Conservation (phyloP, 176 grass and related monocot species). For the Microstegium vimineum region DNA sequence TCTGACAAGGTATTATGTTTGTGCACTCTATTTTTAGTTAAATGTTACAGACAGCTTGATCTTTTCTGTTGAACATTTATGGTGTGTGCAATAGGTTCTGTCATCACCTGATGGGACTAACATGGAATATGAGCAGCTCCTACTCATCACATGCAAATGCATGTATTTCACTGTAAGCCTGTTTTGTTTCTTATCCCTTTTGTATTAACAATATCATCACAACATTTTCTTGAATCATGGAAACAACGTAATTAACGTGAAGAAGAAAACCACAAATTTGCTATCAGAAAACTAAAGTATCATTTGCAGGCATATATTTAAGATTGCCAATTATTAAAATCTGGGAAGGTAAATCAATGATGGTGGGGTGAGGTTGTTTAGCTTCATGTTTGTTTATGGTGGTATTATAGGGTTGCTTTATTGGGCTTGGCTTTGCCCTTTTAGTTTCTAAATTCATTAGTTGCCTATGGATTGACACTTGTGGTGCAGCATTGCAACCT, state of each 20-base stretch:
- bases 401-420: neutral
- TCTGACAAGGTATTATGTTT: slow-evolving; percentile 57
- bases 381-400: slow-evolving; percentile 12
- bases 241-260: neutral
- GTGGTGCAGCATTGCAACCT: neutral
- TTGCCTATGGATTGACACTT: slow-evolving; percentile 10
- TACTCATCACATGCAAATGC: slow-evolving; percentile 92
- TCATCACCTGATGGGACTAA: slow-evolving; percentile 32
- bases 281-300: neutral
- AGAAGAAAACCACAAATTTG: neutral
- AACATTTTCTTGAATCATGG: neutral
- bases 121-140: slow-evolving; percentile 58
- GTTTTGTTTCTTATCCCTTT: neutral
- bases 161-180: slow-evolving; percentile 81
- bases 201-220: slow-evolving; percentile 6
- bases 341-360: neutral
- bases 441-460: neutral
- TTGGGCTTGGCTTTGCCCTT: neutral
- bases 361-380: neutral
- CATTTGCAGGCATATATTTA: neutral
- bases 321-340: neutral
- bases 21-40: neutral
- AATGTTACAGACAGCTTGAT: neutral
- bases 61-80: slow-evolving; percentile 25
- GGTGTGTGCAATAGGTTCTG: slow-evolving; percentile 52